phyloP scores from a whole-genome alignment of 768 basidiomycete genomes.

The Russula virescens region DNA sequence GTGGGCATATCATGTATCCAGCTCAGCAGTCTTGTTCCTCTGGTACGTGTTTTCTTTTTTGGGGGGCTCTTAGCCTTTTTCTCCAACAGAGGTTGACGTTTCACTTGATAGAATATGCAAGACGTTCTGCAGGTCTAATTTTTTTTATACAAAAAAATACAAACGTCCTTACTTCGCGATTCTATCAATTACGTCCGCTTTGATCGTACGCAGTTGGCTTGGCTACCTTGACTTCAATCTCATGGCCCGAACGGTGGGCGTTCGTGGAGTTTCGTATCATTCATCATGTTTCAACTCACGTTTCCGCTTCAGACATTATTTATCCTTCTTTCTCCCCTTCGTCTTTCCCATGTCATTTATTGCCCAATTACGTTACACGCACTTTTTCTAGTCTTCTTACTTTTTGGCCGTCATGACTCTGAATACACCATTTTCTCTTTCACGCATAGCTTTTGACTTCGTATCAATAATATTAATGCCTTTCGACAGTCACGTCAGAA shows the following conservation, averaged over 20 bases:
- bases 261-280: not conserved
- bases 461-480: not conserved
- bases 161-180: not conserved
- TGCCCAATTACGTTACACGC: too few relatives aligned
- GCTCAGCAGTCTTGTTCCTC: conserved; percentile 22
- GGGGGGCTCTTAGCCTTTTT: not conserved
- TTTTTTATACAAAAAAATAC: not conserved
- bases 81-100: not conserved
- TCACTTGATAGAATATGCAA: conserved; percentile 12
- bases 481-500: not conserved
- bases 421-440: not conserved
- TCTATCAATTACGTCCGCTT: not conserved
- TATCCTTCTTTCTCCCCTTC: not conserved
- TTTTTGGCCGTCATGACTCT: not conserved
- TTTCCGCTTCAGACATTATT: not conserved
- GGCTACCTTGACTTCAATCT: too few relatives aligned
- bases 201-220: not conserved
- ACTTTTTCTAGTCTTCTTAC: not conserved
- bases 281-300: not conserved
- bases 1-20: not conserved
- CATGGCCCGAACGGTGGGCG: too few relatives aligned
- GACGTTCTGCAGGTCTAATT: conserved; percentile 9
- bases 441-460: not conserved
- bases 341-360: not conserved
- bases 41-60: conserved; percentile 8